phyloP scores from a whole-genome alignment of 768 basidiomycete genomes.

The Rhodotorula toruloides region DNA sequence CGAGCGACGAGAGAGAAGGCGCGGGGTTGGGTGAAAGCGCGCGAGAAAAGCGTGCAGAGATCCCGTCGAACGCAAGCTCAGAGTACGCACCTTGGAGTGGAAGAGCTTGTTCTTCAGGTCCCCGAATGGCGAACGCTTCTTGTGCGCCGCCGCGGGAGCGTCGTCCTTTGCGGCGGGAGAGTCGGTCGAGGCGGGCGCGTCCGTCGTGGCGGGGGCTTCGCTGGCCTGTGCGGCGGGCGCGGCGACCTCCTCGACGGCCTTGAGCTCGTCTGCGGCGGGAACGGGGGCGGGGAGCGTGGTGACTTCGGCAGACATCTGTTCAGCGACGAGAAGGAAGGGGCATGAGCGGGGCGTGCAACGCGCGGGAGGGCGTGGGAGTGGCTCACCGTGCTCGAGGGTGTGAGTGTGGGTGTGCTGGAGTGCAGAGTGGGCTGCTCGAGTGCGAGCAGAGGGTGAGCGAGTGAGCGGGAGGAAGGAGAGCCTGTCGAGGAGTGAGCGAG shows the following conservation, averaged over 20 bases:
- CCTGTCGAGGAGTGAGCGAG: too few species aligned
- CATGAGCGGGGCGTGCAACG: too few species aligned
- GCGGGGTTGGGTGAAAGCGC: not conserved
- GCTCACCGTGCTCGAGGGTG: too few species aligned
- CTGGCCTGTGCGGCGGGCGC: not conserved
- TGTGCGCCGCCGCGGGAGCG: not conserved
- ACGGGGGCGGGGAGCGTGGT: not conserved
- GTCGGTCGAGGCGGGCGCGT: not conserved
- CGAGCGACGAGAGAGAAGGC: too few species aligned
- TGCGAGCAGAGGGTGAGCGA: too few species aligned
- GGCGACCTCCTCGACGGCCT: not conserved
- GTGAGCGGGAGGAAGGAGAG: too few species aligned
- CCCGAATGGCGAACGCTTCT: conserved; percentile 23
- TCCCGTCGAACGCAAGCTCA: too few species aligned
- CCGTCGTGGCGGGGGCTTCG: not conserved
- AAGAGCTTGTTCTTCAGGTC: conserved; percentile 25
- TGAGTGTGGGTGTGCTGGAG: too few species aligned
- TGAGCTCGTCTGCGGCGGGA: not conserved
- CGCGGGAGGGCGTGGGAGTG: too few species aligned
- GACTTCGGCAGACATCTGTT: not conserved
- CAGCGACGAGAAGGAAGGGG: too few species aligned
- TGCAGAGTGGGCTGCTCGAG: too few species aligned
- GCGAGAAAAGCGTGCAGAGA: not conserved
- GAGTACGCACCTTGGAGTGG: conserved; percentile 21
- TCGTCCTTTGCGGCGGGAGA: not conserved